A percentile compares a stretch with the other conserved stretches of the same genome.
Conservation (phyloP, 306 rosid species). For the Acacia confusa region DNA sequence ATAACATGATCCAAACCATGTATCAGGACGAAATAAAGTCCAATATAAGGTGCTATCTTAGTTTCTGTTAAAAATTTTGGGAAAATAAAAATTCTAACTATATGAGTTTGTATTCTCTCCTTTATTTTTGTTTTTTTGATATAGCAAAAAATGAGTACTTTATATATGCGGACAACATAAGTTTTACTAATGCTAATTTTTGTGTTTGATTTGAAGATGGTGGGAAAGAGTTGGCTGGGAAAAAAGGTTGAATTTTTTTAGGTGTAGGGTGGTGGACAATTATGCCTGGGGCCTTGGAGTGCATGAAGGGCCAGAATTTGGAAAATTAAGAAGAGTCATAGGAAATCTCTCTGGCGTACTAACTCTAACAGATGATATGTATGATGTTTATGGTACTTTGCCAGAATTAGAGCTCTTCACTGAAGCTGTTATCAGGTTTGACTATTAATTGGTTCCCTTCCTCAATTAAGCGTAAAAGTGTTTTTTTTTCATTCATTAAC, state of each 20-base stretch:
- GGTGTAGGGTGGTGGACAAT: not conserved
- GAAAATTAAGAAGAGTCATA: not conserved
- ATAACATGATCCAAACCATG: not conserved
- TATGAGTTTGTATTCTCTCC: too few species aligned
- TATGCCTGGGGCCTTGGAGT: not conserved
- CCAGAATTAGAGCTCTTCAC: not conserved
- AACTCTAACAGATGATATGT: not conserved
- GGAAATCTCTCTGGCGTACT: not conserved
- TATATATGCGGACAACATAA: not conserved
- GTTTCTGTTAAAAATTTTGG: too few species aligned
- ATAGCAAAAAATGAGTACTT: not conserved
- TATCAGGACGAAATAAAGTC: not conserved
- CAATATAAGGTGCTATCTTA: not conserved
- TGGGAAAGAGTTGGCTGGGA: not conserved
- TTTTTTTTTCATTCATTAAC: too few species aligned
- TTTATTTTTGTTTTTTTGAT: too few species aligned
- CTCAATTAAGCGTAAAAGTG: not conserved
- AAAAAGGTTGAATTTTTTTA: not conserved
- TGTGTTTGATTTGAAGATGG: not conserved
- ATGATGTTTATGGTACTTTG: too few species aligned
- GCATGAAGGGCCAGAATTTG: not conserved
- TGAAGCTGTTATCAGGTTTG: not conserved
- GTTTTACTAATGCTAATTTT: not conserved
- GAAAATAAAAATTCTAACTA: too few species aligned
- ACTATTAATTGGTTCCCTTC: not conserved